Evolutionary conservation across 1,139 yeast species (phyloP), one percentile per base, ranked within the genome.

Genomic region (Hyphopichia burtonii): DNA sequence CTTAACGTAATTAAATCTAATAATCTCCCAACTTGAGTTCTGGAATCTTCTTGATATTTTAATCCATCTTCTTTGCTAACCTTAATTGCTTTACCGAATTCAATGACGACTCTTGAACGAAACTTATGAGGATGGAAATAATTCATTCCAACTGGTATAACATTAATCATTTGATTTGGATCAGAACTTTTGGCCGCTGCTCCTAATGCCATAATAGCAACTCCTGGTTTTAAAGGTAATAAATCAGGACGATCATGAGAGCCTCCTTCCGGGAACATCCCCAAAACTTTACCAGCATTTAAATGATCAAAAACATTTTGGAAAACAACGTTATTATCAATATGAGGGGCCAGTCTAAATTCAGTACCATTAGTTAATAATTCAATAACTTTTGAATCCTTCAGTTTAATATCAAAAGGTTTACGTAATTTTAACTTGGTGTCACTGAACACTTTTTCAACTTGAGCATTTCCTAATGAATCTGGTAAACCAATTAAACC

Each of bases 241-340:
- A 65, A 50, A 53, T 67, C 56, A 43, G 75, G 55, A 42, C 75
- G 65, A 58, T 58, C 68, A 64, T 71, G 68, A 43, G 73, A 64
- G 7, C 76, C 71, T 36, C 79, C 68, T 65, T 75, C 93, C 1
- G 91, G 90, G 51, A 84, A 85, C 38, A 85, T 82, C 1, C 87
- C 88, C 41, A 85, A 70, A 15, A 80, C 74, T 25, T 80, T 78
- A 9, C 81, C 79, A 1, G 61, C 56, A 44, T 80, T 78, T 49
- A 85, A 67, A 50, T 81, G 83, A 41, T 75, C 71, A 53, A 83
- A 85, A 5, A 85, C 91, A 47, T 74, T 70, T 44, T 80, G 77
- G 61, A 83, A 85, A 8, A 83, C 78, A 12, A 56, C 54, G 41
- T 78, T 73, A 51, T 82, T 83, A 51, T 85, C 86, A 33, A 84